Conservation (phyloP, 257 asterid species). For the Knoxia roxburghii region DNA sequence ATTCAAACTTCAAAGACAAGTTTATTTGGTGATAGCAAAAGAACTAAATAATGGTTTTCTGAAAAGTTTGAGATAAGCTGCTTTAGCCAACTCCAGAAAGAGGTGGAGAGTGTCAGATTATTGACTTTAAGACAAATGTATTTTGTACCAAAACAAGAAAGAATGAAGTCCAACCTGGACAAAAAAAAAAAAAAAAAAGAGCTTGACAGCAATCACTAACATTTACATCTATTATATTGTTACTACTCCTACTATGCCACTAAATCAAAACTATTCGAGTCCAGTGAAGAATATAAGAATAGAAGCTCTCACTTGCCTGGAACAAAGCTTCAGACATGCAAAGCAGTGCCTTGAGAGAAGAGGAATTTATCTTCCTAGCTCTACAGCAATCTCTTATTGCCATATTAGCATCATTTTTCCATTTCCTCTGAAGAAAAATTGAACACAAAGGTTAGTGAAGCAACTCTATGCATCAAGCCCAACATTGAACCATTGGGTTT, state of each 20-base stretch:
- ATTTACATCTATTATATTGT: not conserved
- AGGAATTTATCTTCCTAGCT: conserved; percentile 64
- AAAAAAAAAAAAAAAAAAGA: too few relatives aligned
- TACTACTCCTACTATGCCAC: not conserved
- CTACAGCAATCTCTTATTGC: conserved; percentile 80
- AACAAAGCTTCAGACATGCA: conserved; percentile 79
- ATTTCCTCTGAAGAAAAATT: conserved; percentile 51
- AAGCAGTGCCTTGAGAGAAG: conserved; percentile 66
- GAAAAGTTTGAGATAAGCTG: not conserved
- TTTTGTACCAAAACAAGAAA: not conserved
- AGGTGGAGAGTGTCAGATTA: not conserved
- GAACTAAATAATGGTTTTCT: not conserved
- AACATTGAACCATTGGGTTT: not conserved
- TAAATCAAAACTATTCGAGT: not conserved
- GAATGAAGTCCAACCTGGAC: not conserved
- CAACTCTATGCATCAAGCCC: not conserved
- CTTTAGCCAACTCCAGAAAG: not conserved
- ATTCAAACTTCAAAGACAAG: not conserved
- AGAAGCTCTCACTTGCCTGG: conserved; percentile 41
- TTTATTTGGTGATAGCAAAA: not conserved
- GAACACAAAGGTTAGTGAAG: not conserved
- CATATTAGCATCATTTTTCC: conserved; percentile 87
- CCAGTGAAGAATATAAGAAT: not conserved
- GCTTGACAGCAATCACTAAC: not conserved
- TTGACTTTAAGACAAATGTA: not conserved